These are phyloP conservation scores for Rutstroemia sp. DNA, from an alignment of 2,329 filamentous ascomycete species.

Conservation along the genomic window DNA sequence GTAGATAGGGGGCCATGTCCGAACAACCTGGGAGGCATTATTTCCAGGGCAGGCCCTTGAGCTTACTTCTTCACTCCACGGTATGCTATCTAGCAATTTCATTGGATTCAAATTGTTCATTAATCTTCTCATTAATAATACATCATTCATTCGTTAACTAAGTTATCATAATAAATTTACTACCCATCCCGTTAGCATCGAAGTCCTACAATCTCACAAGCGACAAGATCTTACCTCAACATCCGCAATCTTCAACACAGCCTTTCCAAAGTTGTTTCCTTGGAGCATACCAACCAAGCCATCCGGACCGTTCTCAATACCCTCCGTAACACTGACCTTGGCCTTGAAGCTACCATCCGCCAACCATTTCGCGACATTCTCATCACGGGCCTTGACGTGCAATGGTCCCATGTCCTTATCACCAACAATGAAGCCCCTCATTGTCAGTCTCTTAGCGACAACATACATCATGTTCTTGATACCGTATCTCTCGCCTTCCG, in stretches of 20 bases:
- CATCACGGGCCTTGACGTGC: constrained; percentile 53
- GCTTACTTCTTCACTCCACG: too few species aligned
- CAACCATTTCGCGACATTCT: constrained; percentile 63
- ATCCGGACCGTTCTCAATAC: constrained; percentile 59
- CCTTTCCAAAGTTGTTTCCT: constrained; percentile 68
- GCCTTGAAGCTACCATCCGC: constrained; percentile 58
- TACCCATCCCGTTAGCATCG: too few species aligned
- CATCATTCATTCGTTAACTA: too few species aligned
- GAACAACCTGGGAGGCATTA: too few species aligned
- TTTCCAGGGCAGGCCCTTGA: too few species aligned
- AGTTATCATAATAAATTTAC: too few species aligned
- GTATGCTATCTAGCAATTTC: too few species aligned
- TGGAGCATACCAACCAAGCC: constrained; percentile 60
- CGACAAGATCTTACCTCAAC: constrained; percentile 10
- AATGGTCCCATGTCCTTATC: constrained; percentile 55
- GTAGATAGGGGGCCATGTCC: too few species aligned
- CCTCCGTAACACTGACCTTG: constrained; percentile 50
- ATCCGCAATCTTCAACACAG: constrained; percentile 53
- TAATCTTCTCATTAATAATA: too few species aligned
- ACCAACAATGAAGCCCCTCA: constrained; percentile 60
- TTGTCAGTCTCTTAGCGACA: constrained; percentile 53
- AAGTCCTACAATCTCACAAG: too few species aligned
- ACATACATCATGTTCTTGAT: constrained; percentile 54
- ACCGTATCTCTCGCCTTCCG: constrained; percentile 45
- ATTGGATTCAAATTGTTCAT: too few species aligned